phyloP scores from a whole-genome alignment of 768 basidiomycete genomes.

The Tulasnella sp. region DNA sequence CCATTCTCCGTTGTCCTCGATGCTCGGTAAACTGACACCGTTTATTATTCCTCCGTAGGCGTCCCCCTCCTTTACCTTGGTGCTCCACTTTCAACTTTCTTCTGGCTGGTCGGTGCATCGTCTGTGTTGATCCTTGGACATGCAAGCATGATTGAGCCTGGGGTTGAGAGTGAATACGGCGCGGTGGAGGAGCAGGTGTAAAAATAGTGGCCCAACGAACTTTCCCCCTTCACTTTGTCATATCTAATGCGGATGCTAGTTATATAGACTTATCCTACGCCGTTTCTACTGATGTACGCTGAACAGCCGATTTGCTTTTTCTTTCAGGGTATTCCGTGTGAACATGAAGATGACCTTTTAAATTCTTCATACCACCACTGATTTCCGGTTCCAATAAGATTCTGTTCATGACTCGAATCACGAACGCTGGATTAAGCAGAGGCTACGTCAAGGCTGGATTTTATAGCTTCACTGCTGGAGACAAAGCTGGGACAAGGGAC shows the following conservation, averaged over 20 bases:
- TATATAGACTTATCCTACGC: background rate
- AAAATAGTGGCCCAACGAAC: background rate
- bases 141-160: slow-evolving; percentile 84
- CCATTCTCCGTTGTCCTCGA: background rate
- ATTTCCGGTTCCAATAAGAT: too few relatives aligned
- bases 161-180: slow-evolving; percentile 88
- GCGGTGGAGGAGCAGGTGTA: slow-evolving; percentile 60
- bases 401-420: background rate
- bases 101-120: slow-evolving; percentile 90
- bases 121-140: slow-evolving; percentile 76
- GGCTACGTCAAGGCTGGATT: background rate
- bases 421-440: background rate
- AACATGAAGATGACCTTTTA: too few relatives aligned
- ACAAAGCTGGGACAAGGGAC: background rate
- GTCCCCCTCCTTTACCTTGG: background rate
- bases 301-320: too few relatives aligned
- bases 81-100: slow-evolving; percentile 51
- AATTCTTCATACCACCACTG: too few relatives aligned
- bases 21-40: background rate
- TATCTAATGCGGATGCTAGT: background rate
- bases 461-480: background rate
- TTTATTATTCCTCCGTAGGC: background rate
- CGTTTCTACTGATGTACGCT: too few relatives aligned
- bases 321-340: too few relatives aligned
- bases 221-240: background rate